Base-by-base conservation (phyloP, 257 asterid species). In the Perilla frutescens region DNA sequence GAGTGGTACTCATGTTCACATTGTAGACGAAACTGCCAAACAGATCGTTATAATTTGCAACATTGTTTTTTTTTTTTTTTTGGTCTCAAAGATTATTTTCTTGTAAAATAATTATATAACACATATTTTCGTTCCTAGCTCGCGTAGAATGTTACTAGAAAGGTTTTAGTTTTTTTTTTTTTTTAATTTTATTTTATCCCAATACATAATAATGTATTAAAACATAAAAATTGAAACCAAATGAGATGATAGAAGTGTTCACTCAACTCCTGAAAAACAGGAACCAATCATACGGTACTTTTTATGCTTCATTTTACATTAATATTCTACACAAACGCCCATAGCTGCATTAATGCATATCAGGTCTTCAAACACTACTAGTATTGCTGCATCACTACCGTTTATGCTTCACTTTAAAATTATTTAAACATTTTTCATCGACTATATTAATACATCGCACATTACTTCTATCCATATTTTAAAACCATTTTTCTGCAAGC, bases 271-370 rank as follows among this genome's bases (percentile, higher is more conserved):
- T 34, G 37, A 34, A 34, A 50, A 51, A 31, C 40, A 43, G 12
- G 5, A 76, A n/a, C 10, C 71, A 69, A 36, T 34, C 70, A 66
- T 40, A 67, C 66, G 75, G 7, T 36, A 57, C 48, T n/a, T 67
- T 10, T 61, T 67, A 41, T 55, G 76, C 76, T 44, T 57, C 70
- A 76, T 55, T 62, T 44, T 3, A 20, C 26, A 44, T 47, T 47
- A 76, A 70, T 67, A 66, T 50, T 41, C 68, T 71, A 71, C 73
- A 80, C 72, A 75, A 66, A 70, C 9, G 20, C 57, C 72, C 8
- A 20, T 20, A 20, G 26, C 26, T 20, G 26, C 26, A 20, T 20
- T 20, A 20, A 20, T 20, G 26, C 26, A 20, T 20, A 20, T 20
- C 26, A 20, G 26, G 26, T 20, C 26, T 20, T 20, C 26, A 20